phyloP scores from a whole-genome alignment of 805 yeast species.

The Candida peoriensis region DNA sequence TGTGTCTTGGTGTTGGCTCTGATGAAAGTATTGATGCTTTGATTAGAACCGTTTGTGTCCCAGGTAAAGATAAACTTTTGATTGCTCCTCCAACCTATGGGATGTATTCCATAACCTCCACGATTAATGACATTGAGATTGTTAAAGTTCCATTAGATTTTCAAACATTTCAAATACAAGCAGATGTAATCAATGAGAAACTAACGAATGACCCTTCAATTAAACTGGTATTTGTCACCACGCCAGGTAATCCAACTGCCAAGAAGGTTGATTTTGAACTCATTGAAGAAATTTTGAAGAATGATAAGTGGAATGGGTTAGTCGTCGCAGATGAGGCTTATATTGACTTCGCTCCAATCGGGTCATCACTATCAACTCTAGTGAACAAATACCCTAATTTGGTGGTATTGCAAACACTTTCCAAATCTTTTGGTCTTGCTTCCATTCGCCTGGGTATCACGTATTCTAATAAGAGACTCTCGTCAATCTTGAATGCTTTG shows the following conservation, averaged over 20 bases:
- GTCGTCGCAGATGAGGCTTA: conserved; percentile 94
- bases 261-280: conserved; percentile 46
- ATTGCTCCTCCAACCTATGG: conserved; percentile 96
- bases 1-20: conserved; percentile 94
- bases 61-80: conserved; percentile 77
- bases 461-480: conserved; percentile 53
- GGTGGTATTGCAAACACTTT: conserved; percentile 85
- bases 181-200: conserved; percentile 46
- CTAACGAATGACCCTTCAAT: conserved; percentile 54
- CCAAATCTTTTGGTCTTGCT: conserved; percentile 95
- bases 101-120: conserved; percentile 90
- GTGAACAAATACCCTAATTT: conserved; percentile 80
- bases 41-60: conserved; percentile 77
- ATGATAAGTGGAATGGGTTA: conserved; percentile 61
- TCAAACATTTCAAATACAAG: conserved; percentile 58
- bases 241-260: conserved; percentile 98
- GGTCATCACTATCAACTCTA: conserved; percentile 67
- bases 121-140: conserved; percentile 79
- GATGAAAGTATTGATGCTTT: conserved; percentile 92
- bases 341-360: conserved; percentile 71
- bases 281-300: conserved; percentile 42
- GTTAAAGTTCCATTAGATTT: conserved; percentile 71
- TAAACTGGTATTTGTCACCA: conserved; percentile 77
- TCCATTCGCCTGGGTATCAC: conserved; percentile 89
- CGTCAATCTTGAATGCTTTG: conserved; percentile 75